Conservation (phyloP, 2,329 filamentous ascomycete species). For the Epichloe coenophiala region DNA sequence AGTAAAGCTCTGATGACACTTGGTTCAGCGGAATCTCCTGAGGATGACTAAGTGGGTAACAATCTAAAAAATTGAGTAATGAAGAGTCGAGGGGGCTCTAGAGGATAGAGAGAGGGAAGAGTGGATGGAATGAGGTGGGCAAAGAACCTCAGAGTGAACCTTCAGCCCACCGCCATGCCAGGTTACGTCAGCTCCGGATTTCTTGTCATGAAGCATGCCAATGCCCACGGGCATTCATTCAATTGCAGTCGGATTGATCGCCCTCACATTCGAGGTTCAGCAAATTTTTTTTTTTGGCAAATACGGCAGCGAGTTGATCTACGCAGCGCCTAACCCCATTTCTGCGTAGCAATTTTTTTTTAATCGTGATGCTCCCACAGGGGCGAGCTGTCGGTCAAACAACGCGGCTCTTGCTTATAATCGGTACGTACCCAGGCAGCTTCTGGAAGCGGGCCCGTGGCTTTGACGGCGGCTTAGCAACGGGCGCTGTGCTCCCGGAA, state of each 20-base stretch:
- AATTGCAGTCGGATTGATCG: background rate
- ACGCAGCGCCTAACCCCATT: background rate
- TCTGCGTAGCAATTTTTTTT: background rate
- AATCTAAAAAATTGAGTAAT: background rate
- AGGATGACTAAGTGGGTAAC: background rate
- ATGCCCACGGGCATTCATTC: background rate
- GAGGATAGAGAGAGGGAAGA: too few species aligned
- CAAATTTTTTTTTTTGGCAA: too few species aligned
- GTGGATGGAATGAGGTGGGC: background rate
- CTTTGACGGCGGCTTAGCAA: too few species aligned
- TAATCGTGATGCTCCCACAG: background rate
- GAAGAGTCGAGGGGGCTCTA: background rate
- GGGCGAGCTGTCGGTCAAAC: background rate
- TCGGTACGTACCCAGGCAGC: too few species aligned
- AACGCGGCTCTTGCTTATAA: too few species aligned
- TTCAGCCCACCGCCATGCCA: too few species aligned
- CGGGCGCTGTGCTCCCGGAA: too few species aligned
- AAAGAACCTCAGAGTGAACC: background rate
- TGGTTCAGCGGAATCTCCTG: background rate
- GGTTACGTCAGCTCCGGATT: conserved; percentile 2
- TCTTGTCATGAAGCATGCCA: background rate
- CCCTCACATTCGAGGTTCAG: too few species aligned
- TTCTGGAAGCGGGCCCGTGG: too few species aligned
- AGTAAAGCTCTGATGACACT: background rate
- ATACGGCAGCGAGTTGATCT: background rate